Percentiles rank a stretch among this genome's conserved stretches.
phyloP scores from a whole-genome alignment of 2,329 filamentous ascomycete species.

The Pestalotiopsis sp. region DNA sequence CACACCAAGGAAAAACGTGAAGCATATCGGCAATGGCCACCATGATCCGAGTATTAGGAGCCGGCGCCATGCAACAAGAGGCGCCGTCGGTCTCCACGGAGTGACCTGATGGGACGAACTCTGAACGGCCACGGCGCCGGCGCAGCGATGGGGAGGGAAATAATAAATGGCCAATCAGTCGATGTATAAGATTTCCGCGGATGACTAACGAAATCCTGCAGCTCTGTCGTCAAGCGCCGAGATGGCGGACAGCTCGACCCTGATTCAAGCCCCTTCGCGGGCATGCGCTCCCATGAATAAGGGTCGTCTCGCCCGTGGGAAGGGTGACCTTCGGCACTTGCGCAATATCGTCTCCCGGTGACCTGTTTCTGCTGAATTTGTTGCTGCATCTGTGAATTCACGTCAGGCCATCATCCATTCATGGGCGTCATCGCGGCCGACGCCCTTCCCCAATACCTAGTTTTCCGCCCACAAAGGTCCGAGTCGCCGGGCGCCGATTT shows the following conservation, averaged over 20 bases:
- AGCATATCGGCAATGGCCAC: neutral
- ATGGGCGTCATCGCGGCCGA: too few species aligned
- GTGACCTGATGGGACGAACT: neutral
- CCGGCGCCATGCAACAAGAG: neutral
- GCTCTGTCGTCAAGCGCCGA: neutral
- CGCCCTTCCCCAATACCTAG: too few species aligned
- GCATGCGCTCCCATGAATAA: neutral
- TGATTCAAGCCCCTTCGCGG: neutral
- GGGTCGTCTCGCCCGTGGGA: too few species aligned
- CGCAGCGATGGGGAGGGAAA: neutral
- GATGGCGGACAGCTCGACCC: neutral
- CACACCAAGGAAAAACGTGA: neutral
- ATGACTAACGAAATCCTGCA: neutral
- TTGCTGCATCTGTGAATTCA: too few species aligned
- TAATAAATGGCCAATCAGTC: neutral
- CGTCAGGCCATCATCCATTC: too few species aligned
- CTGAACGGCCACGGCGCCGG: neutral
- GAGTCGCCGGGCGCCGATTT: too few species aligned
- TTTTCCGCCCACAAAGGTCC: too few species aligned
- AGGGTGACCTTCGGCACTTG: too few species aligned
- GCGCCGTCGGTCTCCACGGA: neutral
- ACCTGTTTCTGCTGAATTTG: too few species aligned
- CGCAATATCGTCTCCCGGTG: too few species aligned
- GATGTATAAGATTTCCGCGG: neutral
- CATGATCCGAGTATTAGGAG: conserved; percentile 5